Conservation (phyloP, 2,329 filamentous ascomycete species). For the Fusarium nelsonii region DNA sequence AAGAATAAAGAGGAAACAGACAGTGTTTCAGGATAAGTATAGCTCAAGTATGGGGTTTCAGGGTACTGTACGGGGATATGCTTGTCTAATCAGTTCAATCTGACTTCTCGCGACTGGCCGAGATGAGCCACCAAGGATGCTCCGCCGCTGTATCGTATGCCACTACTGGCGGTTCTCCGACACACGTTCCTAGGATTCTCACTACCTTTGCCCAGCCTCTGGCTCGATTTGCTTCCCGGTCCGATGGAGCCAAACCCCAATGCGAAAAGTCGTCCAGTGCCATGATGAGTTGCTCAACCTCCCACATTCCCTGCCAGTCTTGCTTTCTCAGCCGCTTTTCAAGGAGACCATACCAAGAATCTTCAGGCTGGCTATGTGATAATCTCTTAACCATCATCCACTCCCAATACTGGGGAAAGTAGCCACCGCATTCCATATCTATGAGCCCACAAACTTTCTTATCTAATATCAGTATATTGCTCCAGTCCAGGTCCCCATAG, state of each 20-base stretch:
- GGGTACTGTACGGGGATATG: too few species aligned
- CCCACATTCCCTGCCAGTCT: background rate
- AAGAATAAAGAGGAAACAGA: too few species aligned
- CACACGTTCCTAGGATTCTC: background rate
- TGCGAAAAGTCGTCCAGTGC: background rate
- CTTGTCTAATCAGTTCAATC: too few species aligned
- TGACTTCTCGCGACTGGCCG: too few species aligned
- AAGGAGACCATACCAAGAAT: background rate
- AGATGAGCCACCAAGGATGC: too few species aligned
- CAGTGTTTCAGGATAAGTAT: too few species aligned
- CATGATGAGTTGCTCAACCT: background rate
- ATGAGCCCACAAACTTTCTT: too few species aligned
- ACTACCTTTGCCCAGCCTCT: background rate
- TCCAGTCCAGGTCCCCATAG: too few species aligned
- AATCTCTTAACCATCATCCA: background rate
- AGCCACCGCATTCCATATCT: background rate
- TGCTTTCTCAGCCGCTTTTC: background rate
- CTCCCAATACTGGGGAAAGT: background rate
- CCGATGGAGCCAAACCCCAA: background rate
- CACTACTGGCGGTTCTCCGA: too few species aligned
- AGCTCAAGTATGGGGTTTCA: too few species aligned
- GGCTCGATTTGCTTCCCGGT: background rate
- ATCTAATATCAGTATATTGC: too few species aligned
- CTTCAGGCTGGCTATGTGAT: background rate
- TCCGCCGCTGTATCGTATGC: too few species aligned